phyloP scores from a whole-genome alignment of 1,284 basidiomycete genomes.

The Malassezia psittaci region DNA sequence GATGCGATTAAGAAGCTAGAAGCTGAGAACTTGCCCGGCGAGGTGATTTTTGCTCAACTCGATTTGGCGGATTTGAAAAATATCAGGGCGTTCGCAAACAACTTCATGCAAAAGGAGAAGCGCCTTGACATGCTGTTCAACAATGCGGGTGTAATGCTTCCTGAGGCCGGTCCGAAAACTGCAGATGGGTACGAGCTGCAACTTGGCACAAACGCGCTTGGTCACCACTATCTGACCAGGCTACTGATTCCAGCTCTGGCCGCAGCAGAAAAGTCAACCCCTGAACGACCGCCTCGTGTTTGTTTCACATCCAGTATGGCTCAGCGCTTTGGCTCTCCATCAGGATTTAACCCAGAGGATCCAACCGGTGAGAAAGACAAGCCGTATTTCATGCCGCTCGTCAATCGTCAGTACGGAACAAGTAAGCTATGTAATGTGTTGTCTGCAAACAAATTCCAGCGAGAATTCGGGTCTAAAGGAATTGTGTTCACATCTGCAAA shows the following conservation, averaged over 20 bases:
- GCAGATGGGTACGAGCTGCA: constrained; percentile 31
- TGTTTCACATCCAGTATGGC: constrained; percentile 25
- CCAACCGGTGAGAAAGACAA: background rate
- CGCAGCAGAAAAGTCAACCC: background rate
- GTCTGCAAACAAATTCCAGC: constrained; percentile 2
- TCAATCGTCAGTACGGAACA: constrained; percentile 19
- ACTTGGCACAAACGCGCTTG: constrained; percentile 28
- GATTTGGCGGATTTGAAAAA: constrained; percentile 24
- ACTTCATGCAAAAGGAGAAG: constrained; percentile 18
- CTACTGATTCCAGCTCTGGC: constrained; percentile 22
- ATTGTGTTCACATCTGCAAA: constrained; percentile 20
- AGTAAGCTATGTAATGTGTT: constrained; percentile 21
- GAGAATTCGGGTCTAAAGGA: constrained; percentile 12
- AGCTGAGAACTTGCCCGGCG: constrained; percentile 1
- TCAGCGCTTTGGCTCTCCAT: constrained; percentile 11
- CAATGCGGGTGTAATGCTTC: constrained; percentile 27
- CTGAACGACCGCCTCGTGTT: constrained; percentile 12
- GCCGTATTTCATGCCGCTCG: constrained; percentile 1
- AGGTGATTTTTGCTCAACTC: constrained; percentile 19
- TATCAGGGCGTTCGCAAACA: constrained; percentile 18
- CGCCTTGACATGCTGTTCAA: constrained; percentile 26
- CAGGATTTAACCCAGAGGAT: constrained; percentile 13
- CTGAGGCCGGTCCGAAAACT: constrained; percentile 9
- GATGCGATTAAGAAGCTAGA: constrained; percentile 11
- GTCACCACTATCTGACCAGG: constrained; percentile 26